A percentile compares a stretch with the other conserved stretches of the same genome.
phyloP scores from a whole-genome alignment of 352 stramenopile genomes.

The Pythium biforme region DNA sequence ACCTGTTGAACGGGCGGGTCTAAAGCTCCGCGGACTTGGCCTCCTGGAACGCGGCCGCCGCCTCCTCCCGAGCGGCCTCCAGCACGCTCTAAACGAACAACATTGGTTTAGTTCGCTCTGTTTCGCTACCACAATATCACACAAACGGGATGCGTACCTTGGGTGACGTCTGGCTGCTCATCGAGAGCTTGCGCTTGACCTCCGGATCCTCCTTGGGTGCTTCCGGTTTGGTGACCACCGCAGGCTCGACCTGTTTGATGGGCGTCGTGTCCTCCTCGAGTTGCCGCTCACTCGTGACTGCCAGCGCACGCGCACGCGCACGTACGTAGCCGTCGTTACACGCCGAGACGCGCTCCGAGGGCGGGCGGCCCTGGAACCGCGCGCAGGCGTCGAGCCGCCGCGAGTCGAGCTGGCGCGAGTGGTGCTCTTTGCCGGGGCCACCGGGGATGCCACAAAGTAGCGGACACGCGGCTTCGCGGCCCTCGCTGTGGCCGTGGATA shows the following conservation, averaged over 20 bases:
- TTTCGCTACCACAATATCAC: background rate
- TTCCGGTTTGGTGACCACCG: background rate
- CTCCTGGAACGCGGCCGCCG: slow-evolving; percentile 22
- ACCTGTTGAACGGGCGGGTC: no score
- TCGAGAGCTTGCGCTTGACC: slow-evolving; percentile 14
- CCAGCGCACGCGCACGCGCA: slow-evolving; percentile 11
- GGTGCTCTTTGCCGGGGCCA: background rate
- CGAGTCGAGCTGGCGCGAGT: slow-evolving; percentile 21
- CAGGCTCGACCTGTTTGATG: background rate
- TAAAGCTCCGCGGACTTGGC: slow-evolving; percentile 19
- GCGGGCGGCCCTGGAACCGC: slow-evolving; percentile 19
- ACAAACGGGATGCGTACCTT: slow-evolving; percentile 10
- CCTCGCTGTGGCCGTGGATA: slow-evolving; percentile 12
- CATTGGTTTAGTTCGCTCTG: background rate
- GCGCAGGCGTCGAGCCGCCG: slow-evolving; percentile 22
- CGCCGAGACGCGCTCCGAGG: slow-evolving; percentile 14
- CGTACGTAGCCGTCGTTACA: slow-evolving; percentile 25
- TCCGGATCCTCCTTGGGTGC: background rate
- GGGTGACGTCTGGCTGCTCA: slow-evolving; percentile 12
- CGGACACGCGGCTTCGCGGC: slow-evolving; percentile 10
- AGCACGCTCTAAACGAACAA: slow-evolving; percentile 15
- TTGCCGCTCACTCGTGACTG: background rate
- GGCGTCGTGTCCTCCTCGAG: background rate
- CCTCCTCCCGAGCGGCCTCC: slow-evolving; percentile 24
- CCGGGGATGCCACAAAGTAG: slow-evolving; percentile 6